Percentiles rank a stretch among this genome's conserved stretches.
phyloP scores from a whole-genome alignment of 2,329 filamentous ascomycete genomes.

The Chalaropsis ovoidea region DNA sequence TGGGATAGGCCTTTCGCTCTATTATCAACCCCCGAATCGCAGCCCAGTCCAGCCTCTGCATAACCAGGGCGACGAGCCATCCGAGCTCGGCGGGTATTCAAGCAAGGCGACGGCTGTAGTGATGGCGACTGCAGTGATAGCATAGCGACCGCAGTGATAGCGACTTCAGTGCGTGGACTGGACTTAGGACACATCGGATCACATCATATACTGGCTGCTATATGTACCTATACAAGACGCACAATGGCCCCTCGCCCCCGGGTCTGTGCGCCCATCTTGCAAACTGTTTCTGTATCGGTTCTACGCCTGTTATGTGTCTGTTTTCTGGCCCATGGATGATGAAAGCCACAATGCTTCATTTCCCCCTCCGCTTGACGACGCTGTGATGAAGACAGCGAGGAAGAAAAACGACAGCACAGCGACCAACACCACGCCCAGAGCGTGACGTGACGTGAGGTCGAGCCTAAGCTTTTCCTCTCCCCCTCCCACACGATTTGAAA shows the following conservation, averaged over 20 bases:
- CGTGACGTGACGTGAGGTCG: too few relatives aligned
- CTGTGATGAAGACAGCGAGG: too few relatives aligned
- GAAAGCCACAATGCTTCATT: constrained; percentile 11
- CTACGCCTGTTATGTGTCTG: background rate
- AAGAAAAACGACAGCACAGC: too few relatives aligned
- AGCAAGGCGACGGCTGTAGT: too few relatives aligned
- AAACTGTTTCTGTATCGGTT: constrained; percentile 11
- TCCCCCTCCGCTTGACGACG: background rate
- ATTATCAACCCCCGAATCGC: background rate
- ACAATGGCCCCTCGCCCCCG: constrained; percentile 9
- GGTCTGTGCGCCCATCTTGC: constrained; percentile 5
- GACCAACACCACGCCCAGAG: too few relatives aligned
- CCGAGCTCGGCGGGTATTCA: too few relatives aligned
- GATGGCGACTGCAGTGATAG: too few relatives aligned
- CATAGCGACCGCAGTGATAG: too few relatives aligned
- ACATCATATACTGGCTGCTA: background rate
- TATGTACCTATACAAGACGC: constrained; percentile 5
- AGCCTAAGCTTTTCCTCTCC: background rate
- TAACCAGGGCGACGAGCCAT: background rate
- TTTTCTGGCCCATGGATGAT: constrained; percentile 4
- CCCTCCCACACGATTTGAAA: background rate
- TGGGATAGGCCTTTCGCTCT: background rate
- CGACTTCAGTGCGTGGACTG: background rate
- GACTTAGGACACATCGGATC: background rate
- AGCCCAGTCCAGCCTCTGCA: constrained; percentile 12